Evolutionary conservation across 371 early-diverging fungal genomes (phyloP), one percentile per base, ranked within the genome.

Genomic region (Mucor plumbeus): DNA sequence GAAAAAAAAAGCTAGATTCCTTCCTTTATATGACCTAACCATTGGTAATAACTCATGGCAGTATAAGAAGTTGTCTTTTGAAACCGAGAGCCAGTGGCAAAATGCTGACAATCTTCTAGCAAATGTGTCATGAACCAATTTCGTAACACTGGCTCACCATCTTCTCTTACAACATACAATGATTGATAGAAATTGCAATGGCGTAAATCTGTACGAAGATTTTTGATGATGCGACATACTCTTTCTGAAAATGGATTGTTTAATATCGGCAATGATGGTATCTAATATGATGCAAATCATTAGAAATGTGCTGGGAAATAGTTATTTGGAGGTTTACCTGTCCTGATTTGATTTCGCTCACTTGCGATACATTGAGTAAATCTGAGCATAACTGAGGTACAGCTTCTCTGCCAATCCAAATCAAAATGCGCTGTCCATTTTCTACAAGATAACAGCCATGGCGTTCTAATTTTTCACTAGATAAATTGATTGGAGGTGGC

Each of bases 31-130:
- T 71, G 73, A n/a, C 76, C 76, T 13, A 82, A 65, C 78, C 80
- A 93, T 77, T 94, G 91, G 68, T 89, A 88, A 74, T 94, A 94
- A 57, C 91, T 91, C 70, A 84, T 79, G 15, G 90, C 87, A 35
- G 85, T 85, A 70, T 86, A 80, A 43, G 90, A 63, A 14, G 44
- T 56, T 17, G 71, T 39, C 19, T 53, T 77, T 70, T 47, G 71
- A 66, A 21, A 63, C 63, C 15, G 75, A 67, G 48, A 70, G 64
- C 5, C 61, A 0, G 35, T 8, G 5, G 36, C 26, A 14, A 35
- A 63, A 10, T 61, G 38, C 0, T 74, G 70, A 19, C 69, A 67
- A 31, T 73, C 94, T 75, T 93, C 92, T n/a, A 92, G 62, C 63
- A 94, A 69, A 58, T 88, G 88, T 44, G 85, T 79, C 68, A 89